These are phyloP conservation scores for Debaryomyces tyrocola DNA, from an alignment of 805 yeast species.

Conservation along the genomic window DNA sequence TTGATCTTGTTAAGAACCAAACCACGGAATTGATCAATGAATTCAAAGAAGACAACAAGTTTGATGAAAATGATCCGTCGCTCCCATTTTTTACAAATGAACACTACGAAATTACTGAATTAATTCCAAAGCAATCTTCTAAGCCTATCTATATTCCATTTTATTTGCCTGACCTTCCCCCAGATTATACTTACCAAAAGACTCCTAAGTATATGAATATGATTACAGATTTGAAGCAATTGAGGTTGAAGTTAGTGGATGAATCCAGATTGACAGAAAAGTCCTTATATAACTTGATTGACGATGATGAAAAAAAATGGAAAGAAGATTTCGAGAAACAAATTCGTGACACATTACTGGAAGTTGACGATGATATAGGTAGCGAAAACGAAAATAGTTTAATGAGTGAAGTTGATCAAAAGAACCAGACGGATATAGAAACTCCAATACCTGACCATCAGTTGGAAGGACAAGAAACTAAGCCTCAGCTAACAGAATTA, in stretches of 20 bases:
- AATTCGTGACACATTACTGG: conserved; percentile 11
- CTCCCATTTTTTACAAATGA: conserved; percentile 55
- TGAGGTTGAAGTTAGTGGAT: conserved; percentile 70
- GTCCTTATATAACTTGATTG: conserved; percentile 64
- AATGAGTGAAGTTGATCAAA: conserved; percentile 17
- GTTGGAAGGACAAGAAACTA: conserved; percentile 1
- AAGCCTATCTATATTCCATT: conserved; percentile 54
- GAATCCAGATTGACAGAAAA: conserved; percentile 81
- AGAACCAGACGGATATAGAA: conserved; percentile 5
- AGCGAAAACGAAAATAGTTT: conserved; percentile 17
- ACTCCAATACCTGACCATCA: conserved; percentile 5
- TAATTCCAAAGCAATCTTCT: conserved; percentile 52
- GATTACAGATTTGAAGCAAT: conserved; percentile 65
- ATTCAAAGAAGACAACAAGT: conserved; percentile 5
- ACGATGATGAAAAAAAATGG: conserved; percentile 36
- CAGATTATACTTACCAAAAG: conserved; percentile 85
- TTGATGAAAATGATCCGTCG: conserved; percentile 41
- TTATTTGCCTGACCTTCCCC: conserved; percentile 88
- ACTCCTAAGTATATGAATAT: conserved; percentile 68
- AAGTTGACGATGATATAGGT: conserved; percentile 13
- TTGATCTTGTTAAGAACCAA: conserved; percentile 8
- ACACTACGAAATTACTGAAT: conserved; percentile 48
- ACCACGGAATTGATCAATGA: conserved; percentile 13
- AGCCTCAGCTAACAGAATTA: background rate
- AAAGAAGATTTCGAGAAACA: conserved; percentile 25